These are phyloP conservation scores for Solanum medicagineum DNA, from an alignment of 257 asterid species.

Conservation along the genomic window DNA sequence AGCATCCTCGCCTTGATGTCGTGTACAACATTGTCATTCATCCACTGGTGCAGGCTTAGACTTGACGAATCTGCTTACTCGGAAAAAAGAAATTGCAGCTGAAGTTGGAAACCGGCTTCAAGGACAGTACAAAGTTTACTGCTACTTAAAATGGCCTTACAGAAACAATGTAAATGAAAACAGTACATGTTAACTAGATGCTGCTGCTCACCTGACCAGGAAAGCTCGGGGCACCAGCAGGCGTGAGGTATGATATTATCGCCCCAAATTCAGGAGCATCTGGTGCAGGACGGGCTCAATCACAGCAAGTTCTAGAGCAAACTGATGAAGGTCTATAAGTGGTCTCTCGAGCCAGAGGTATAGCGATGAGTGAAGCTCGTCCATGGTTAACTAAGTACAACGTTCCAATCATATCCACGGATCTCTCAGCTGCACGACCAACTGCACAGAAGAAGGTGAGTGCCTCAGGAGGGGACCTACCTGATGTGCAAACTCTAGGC, in stretches of 20 bases:
- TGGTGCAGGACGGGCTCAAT: conserved; percentile 32
- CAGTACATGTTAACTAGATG: conserved; percentile 44
- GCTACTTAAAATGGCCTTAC: background rate
- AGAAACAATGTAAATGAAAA: background rate
- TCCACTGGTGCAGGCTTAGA: conserved; percentile 34
- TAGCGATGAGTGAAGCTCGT: conserved; percentile 34
- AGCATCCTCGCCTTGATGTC: conserved; percentile 24
- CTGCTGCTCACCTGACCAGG: conserved; percentile 38
- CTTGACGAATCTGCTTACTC: conserved; percentile 46
- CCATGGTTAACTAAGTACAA: conserved; percentile 45
- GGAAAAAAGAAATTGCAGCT: conserved; percentile 22
- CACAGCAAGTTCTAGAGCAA: conserved; percentile 21
- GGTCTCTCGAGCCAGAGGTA: conserved; percentile 23
- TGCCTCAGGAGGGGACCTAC: conserved; percentile 56
- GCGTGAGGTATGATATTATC: conserved; percentile 37
- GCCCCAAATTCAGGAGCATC: conserved; percentile 33
- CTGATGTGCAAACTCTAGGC: conserved; percentile 42
- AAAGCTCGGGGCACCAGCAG: conserved; percentile 32
- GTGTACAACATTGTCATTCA: conserved; percentile 40
- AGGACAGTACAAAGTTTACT: conserved; percentile 5
- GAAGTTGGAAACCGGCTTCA: conserved; percentile 38
- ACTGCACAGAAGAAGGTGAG: conserved; percentile 39
- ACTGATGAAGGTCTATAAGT: conserved; percentile 38
- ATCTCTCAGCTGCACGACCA: conserved; percentile 26
- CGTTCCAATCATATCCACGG: conserved; percentile 41